Evolutionary conservation across 2,329 filamentous ascomycete genomes (phyloP), one percentile per base, ranked within the genome.

Genomic region (Xylaria hypoxylon): DNA sequence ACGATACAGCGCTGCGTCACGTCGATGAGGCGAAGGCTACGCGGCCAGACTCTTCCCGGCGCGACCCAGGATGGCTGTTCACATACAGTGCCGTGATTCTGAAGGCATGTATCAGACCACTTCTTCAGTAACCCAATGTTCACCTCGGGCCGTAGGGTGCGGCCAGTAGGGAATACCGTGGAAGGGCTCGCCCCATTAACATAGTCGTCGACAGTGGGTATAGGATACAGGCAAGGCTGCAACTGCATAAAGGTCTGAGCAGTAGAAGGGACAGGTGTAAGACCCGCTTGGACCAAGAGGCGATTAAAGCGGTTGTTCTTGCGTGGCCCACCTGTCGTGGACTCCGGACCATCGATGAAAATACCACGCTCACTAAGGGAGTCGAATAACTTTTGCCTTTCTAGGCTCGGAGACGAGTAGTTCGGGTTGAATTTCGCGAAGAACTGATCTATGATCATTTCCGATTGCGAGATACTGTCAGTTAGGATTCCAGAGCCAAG

Each of bases 191-290:
- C 63, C 5, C 60, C 64, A 15, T 40, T 24, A 5, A 26, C 60
- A 45, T 67, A 71, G 11, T 70, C 63, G 24, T 67, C 59, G 26
- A 68, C 57, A 10, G 61, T 63, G n/a, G 65, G 69, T 5, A 71
- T n/a, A 7, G 69, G 69, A 53, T 72, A 57, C 11, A 67, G 2
- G 47, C 69, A 72, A 35, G 70, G 70, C 60, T 71, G 70, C 31
- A 72, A 47, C 47, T 72, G 67, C 38, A 70, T 38, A 7, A 71
- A 71, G 5, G 61, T 64, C 65, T 70, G 69, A 26, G 61, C 35
- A 38, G 52, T 68, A 44, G 56, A 61, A 2, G 44, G 11, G 4
- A 70, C 69, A 2, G 67, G 67, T 2, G 56, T 47, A 13, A 67
- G 31, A 6, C 69, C 67, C 4, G 62, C 68, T 2, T 56, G 35